A percentile compares a stretch with the other conserved stretches of the same genome.
phyloP scores from a whole-genome alignment of 2,329 filamentous ascomycete species.

The Pseudogymnoascus sp. region DNA sequence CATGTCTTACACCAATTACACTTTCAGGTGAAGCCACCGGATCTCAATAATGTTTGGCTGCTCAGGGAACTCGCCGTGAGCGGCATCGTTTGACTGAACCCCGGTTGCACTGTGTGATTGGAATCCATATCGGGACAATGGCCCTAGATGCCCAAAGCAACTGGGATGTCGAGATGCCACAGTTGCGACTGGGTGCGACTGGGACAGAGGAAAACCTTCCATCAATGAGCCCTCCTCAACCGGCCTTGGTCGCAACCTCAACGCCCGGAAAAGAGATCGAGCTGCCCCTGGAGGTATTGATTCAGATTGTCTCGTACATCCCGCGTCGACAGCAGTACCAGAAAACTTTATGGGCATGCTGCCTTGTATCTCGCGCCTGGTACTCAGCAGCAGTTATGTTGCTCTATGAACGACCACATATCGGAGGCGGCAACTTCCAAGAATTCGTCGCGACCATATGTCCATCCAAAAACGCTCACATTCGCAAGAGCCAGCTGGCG shows the following conservation, averaged over 20 bases:
- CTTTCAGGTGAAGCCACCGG: not conserved
- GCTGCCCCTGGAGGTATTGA: slow-evolving; percentile 30
- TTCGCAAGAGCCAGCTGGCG: slow-evolving; percentile 27
- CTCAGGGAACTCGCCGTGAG: not conserved
- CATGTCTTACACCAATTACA: slow-evolving; percentile 1
- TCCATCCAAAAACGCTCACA: slow-evolving; percentile 32
- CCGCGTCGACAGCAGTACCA: slow-evolving; percentile 22
- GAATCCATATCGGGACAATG: slow-evolving; percentile 15
- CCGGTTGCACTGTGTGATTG: not conserved
- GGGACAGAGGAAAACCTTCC: not conserved
- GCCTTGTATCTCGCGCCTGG: slow-evolving; percentile 29
- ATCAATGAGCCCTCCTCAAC: not conserved
- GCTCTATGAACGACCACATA: slow-evolving; percentile 27
- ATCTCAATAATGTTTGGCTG: not conserved
- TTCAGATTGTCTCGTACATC: slow-evolving; percentile 28
- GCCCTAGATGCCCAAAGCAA: slow-evolving; percentile 30
- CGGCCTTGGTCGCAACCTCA: not conserved
- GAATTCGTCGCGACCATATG: slow-evolving; percentile 30
- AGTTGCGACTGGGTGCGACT: slow-evolving; percentile 14
- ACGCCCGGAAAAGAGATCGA: slow-evolving; percentile 19
- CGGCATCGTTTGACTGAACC: not conserved
- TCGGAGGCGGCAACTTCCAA: slow-evolving; percentile 28
- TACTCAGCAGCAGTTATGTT: slow-evolving; percentile 24
- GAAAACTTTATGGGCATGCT: slow-evolving; percentile 26
- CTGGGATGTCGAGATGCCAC: slow-evolving; percentile 29